Evolutionary conservation across 805 yeast genomes (phyloP), one percentile per base, ranked within the genome.

Genomic region (Wickerhamiella parazyma): DNA sequence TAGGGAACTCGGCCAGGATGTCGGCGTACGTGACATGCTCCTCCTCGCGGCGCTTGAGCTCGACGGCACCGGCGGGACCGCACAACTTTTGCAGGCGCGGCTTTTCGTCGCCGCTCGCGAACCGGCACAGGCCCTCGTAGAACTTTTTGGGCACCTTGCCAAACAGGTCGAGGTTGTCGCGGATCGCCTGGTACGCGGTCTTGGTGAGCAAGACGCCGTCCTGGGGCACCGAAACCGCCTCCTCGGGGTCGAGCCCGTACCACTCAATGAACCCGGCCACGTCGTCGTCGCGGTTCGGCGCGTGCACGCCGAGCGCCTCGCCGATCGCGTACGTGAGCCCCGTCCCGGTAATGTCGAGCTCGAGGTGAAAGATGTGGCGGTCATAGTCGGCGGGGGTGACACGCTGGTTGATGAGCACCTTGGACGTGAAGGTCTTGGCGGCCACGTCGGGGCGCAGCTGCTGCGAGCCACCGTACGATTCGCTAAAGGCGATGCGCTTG

Each of bases 111-210:
- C 72, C 80, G 51, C 85, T 79, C 12, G 74, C 62, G 62, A 59
- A 83, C 36, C 69, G 72, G 22, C 86, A 78, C 57, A 89, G 70
- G 2, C 80, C 61, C 66, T 89, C 96, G 62, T 83, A 89, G 65
- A 89, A 89, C 60, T 85, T 73, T 74, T 89, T 89, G 47, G 94
- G 93, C 47, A 96, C 96, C 61, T 86, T 89, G 55, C 97, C 97
- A 51, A 89, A 79, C 49, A 89, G 62, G 61, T 89, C 97, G 48
- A 87, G 65, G 52, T 80, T 80, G 45, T 89, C 95, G 42, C 73
- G 65, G 55, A 86, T 72, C 0, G 80, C 73, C 61, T 86, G 95
- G 65, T 78, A 75, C 11, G 81, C 78, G 12, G 96, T 84, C 66
- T 91, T 76, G 39, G 76, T 69, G 64, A 86, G 95, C 41, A 63